These are phyloP conservation scores for Aegilops sharonensis DNA, from an alignment of 176 grass and related monocot species.

Conservation along the genomic window DNA sequence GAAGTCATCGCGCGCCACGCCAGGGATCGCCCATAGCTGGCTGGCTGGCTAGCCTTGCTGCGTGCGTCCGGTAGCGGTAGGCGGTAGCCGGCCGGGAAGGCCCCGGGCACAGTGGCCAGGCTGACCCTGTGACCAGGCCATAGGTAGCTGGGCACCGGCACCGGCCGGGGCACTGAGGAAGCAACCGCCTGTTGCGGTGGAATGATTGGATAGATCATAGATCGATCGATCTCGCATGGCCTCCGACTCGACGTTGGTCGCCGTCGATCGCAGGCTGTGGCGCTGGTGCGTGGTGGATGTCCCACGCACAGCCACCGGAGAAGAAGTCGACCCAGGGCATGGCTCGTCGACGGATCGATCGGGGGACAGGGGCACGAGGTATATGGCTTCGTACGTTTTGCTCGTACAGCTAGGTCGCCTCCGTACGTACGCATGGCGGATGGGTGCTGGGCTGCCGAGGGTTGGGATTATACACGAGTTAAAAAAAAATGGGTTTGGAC, in stretches of 20 bases:
- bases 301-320: not conserved
- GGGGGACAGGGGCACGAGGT: not conserved
- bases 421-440: not conserved
- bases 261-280: not conserved
- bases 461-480: too few relatives aligned
- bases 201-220: not conserved
- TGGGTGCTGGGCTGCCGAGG: not conserved
- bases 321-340: not conserved
- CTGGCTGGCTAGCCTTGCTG: not conserved
- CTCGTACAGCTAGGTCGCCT: not conserved
- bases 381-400: not conserved
- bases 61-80: not conserved
- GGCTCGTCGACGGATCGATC: not conserved
- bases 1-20: conserved; percentile 15
- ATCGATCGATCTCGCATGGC: not conserved
- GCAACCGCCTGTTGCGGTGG: not conserved
- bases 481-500: not conserved
- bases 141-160: not conserved
- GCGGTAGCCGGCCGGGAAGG: not conserved
- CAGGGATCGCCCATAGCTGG: not conserved
- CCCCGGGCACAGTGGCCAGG: not conserved
- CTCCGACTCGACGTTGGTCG: not conserved
- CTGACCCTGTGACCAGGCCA: not conserved
- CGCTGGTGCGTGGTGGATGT: not conserved
- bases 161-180: not conserved